Conservation (phyloP, 2,329 filamentous ascomycete genomes). For the Exophiala dermatitidis region DNA sequence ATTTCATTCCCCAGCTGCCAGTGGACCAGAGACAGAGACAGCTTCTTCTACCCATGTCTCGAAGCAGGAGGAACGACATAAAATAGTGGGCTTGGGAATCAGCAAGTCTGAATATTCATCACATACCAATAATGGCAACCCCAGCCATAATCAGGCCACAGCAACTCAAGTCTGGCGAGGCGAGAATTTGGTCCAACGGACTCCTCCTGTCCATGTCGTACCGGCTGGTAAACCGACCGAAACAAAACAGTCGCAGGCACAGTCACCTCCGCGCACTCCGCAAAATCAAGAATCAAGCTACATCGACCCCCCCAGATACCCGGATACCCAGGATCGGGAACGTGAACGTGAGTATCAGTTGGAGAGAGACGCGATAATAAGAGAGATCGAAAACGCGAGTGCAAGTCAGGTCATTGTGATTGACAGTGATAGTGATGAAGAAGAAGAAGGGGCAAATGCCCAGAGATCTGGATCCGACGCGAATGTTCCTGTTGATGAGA, state of each 20-base stretch:
- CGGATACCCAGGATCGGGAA: slow-evolving; percentile 16
- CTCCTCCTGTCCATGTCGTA: slow-evolving; percentile 7
- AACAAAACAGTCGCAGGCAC: not conserved
- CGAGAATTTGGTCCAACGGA: slow-evolving; percentile 12
- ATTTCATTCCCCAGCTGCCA: not conserved
- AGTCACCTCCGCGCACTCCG: slow-evolving; percentile 7
- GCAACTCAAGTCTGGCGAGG: slow-evolving; percentile 12
- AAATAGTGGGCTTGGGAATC: not conserved
- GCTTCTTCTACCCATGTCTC: not conserved
- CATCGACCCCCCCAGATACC: not conserved
- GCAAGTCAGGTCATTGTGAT: slow-evolving; percentile 40
- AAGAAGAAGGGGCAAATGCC: slow-evolving; percentile 1
- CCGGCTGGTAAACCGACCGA: not conserved
- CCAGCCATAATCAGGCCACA: not conserved
- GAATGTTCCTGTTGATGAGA: slow-evolving; percentile 9
- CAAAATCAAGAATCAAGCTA: not conserved
- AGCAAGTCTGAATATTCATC: too few species aligned
- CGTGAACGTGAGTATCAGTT: slow-evolving; percentile 40
- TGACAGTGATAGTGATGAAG: slow-evolving; percentile 34
- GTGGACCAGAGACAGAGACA: not conserved
- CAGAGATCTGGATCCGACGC: slow-evolving; percentile 16
- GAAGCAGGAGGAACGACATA: not conserved
- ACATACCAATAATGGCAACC: not conserved
- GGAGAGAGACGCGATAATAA: slow-evolving; percentile 40
- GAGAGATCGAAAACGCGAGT: slow-evolving; percentile 39